These are phyloP conservation scores for Ambrosiella xylebori DNA, from an alignment of 2,329 filamentous ascomycete species.

Conservation along the genomic window DNA sequence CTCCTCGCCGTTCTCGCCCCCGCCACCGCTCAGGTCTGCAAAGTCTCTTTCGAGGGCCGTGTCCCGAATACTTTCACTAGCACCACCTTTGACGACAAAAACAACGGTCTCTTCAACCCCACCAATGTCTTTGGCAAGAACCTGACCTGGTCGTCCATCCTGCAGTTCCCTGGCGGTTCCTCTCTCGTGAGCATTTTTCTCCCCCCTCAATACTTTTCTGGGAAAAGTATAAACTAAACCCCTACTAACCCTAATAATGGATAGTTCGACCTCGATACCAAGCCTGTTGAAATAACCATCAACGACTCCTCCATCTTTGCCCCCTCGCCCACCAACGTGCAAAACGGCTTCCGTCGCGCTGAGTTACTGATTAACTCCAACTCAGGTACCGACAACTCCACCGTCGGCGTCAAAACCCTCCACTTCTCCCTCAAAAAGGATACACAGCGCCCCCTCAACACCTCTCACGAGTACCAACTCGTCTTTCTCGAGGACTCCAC, in stretches of 20 bases:
- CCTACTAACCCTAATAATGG: not conserved
- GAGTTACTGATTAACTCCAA: slow-evolving; percentile 36
- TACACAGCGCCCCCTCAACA: slow-evolving; percentile 32
- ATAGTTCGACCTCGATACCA: slow-evolving; percentile 27
- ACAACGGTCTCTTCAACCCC: slow-evolving; percentile 30
- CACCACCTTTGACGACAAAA: slow-evolving; percentile 25
- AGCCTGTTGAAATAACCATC: slow-evolving; percentile 37
- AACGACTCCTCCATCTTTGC: slow-evolving; percentile 42
- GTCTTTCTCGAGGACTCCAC: slow-evolving; percentile 31
- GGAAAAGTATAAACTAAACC: not conserved
- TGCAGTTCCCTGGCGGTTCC: slow-evolving; percentile 26
- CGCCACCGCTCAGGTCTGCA: slow-evolving; percentile 13
- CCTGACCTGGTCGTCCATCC: slow-evolving; percentile 32
- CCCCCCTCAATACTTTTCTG: slow-evolving; percentile 6
- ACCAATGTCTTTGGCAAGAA: slow-evolving; percentile 34
- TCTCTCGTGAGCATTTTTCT: slow-evolving; percentile 22
- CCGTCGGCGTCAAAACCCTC: slow-evolving; percentile 39
- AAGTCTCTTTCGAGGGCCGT: slow-evolving; percentile 27
- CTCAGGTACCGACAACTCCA: slow-evolving; percentile 33
- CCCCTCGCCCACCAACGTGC: slow-evolving; percentile 29
- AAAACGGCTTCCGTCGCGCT: slow-evolving; percentile 42
- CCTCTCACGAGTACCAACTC: slow-evolving; percentile 43
- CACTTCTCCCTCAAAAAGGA: slow-evolving; percentile 44
- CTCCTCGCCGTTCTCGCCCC: slow-evolving; percentile 18
- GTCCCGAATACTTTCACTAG: slow-evolving; percentile 23